Evolutionary conservation across 768 basidiomycete genomes (phyloP), one percentile per base, ranked within the genome.

Genomic region (Podaxis rugospora): DNA sequence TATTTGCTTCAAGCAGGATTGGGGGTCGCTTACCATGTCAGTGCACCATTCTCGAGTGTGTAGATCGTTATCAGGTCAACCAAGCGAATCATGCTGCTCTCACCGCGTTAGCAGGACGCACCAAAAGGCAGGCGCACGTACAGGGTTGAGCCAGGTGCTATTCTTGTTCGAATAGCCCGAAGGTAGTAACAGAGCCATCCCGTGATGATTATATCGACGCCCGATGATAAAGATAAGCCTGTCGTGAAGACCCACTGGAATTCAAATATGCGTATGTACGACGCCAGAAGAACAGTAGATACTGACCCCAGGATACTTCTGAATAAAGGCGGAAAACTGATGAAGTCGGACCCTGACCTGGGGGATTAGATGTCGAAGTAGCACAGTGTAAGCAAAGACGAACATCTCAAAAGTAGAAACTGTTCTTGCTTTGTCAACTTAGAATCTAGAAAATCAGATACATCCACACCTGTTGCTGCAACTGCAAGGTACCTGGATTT

Each of bases 141-240:
- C 65, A 62, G 50, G 2, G 39, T 62, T 62, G 53, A 58, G 75
- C 80, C 74, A 74, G 10, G 78, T 73, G 5, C 75, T 69, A 11
- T 73, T 71, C 59, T 74, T 64, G 50, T 80, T 32, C 74, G 74
- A 18, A 75, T 79, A 40, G 63, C 69, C 62, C 70, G 71, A 1
- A 85, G 68, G 6, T 79, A 75, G 63, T 75, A 72, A 32, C 78
- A 80, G 47, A 85, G 69, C 47, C 73, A 74, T 2, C 66, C 71
- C 4, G 81, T 80, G 51, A 85, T 79, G 18, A 84, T 67, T 32
- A 84, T 65, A 63, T 85, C 83, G 13, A 84, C 69, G 5, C 74
- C 67, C 4, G 78, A 78, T 2, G 83, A 84, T 11, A 84, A 69
- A 0, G 79, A 71, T 3, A 85, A 72, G 7, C 83, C 83, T 0